phyloP scores from a whole-genome alignment of 2,329 filamentous ascomycete species.

The Aureobasidium sp. region DNA sequence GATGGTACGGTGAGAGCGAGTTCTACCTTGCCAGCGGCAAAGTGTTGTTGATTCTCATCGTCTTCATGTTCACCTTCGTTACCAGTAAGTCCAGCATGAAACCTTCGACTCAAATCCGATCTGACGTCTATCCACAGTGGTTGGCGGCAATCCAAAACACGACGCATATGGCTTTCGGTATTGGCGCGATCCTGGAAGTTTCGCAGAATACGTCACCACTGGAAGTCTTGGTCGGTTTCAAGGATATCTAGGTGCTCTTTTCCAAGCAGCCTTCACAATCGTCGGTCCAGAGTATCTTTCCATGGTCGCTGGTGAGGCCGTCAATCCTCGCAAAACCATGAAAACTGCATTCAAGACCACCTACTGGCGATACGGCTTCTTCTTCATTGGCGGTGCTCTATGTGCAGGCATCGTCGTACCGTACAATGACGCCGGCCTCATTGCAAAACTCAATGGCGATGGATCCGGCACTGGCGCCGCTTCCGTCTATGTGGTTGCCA shows the following conservation, averaged over 20 bases:
- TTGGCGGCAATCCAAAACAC: constrained; percentile 29
- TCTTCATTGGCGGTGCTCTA: constrained; percentile 43
- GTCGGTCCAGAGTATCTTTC: constrained; percentile 44
- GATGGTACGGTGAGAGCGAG: constrained; percentile 37
- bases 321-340: constrained; percentile 39
- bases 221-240: constrained; percentile 19
- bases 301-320: constrained; percentile 43
- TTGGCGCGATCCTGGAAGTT: constrained; percentile 30
- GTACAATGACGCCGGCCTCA: constrained; percentile 26
- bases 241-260: constrained; percentile 30
- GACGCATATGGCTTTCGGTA: constrained; percentile 39
- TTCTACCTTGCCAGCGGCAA: constrained; percentile 46
- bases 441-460: constrained; percentile 22
- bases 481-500: constrained; percentile 36
- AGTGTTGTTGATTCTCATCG: constrained; percentile 35
- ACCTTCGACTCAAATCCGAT: neutral
- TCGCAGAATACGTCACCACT: constrained; percentile 24
- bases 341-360: constrained; percentile 45
- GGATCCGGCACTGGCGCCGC: constrained; percentile 23
- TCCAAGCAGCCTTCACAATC: constrained; percentile 38
- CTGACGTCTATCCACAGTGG: constrained; percentile 19
- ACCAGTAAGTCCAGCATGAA: constrained; percentile 30
- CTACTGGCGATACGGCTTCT: constrained; percentile 41
- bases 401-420: constrained; percentile 37
- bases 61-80: constrained; percentile 29